Evolutionary conservation across 2,329 filamentous ascomycete species (phyloP).

Genomic region (Pyricularia pennisetigena): DNA sequence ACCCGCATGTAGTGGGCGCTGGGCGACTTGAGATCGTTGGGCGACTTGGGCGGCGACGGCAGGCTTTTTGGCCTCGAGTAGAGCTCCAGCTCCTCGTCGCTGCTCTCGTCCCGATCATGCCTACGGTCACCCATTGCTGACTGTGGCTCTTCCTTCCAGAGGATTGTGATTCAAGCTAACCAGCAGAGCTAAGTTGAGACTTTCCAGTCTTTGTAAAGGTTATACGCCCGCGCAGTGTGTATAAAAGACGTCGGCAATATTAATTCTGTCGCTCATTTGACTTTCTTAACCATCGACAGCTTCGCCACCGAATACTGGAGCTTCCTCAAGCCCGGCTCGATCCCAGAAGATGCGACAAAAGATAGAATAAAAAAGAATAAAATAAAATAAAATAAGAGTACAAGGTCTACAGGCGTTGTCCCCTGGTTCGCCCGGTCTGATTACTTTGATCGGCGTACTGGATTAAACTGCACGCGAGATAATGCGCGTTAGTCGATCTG

Average conservation of each 20-base stretch:
- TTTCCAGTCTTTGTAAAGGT: background rate
- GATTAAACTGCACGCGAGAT: background rate
- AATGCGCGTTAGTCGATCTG: background rate
- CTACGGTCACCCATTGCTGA: background rate
- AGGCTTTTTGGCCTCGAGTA: background rate
- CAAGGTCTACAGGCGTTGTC: background rate
- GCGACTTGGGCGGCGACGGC: background rate
- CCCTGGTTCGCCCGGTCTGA: background rate
- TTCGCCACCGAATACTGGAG: background rate
- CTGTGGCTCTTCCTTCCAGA: background rate
- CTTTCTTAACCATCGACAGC: background rate
- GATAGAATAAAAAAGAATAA: background rate
- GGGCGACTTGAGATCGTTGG: background rate
- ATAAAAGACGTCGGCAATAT: background rate
- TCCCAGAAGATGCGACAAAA: background rate
- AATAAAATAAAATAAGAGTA: background rate
- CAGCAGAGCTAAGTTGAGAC: background rate
- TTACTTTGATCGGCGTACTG: background rate
- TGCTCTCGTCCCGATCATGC: background rate
- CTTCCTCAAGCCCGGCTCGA: background rate
- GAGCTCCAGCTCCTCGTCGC: background rate
- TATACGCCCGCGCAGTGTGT: background rate
- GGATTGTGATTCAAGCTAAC: background rate
- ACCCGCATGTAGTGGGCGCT: constrained; percentile 5
- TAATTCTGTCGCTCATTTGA: background rate